Evolutionary conservation across 208 protist species (phyloP).

Genomic region (Perkinsela sp.): DNA sequence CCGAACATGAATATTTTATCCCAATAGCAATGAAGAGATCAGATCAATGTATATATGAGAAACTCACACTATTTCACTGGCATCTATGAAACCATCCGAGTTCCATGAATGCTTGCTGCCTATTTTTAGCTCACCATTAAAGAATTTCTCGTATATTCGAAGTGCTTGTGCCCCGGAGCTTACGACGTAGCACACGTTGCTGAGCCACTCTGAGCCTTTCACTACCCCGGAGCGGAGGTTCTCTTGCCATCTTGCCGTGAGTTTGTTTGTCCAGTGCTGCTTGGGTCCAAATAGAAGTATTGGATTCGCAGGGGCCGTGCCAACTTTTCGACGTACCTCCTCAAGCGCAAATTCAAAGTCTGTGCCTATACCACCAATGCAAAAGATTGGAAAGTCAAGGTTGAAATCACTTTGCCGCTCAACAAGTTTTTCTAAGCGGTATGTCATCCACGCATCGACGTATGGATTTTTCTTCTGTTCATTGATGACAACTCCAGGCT

Average conservation of each 20-base stretch:
- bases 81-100: constrained; percentile 52
- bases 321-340: constrained; percentile 69
- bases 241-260: constrained; percentile 28
- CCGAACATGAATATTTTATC: no score
- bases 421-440: constrained; percentile 61
- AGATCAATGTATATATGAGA: no score
- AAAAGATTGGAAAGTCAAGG: constrained; percentile 68
- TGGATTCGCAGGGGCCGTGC: constrained; percentile 33
- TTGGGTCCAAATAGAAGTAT: constrained; percentile 51
- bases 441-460: constrained; percentile 65
- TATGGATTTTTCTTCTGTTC: constrained; percentile 65
- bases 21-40: no score
- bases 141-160: constrained; percentile 50
- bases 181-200: constrained; percentile 56
- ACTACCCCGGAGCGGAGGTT: constrained; percentile 50
- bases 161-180: constrained; percentile 42
- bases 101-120: constrained; percentile 27
- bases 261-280: constrained; percentile 40
- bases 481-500: constrained; percentile 60
- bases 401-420: constrained; percentile 73
- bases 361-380: constrained; percentile 61
- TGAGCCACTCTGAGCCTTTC: constrained; percentile 67
- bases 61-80: constrained; percentile 4
- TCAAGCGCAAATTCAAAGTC: constrained; percentile 74
- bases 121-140: constrained; percentile 28